These are phyloP conservation scores for Pleurotus djamor DNA, from an alignment of 768 basidiomycete species.

Conservation along the genomic window DNA sequence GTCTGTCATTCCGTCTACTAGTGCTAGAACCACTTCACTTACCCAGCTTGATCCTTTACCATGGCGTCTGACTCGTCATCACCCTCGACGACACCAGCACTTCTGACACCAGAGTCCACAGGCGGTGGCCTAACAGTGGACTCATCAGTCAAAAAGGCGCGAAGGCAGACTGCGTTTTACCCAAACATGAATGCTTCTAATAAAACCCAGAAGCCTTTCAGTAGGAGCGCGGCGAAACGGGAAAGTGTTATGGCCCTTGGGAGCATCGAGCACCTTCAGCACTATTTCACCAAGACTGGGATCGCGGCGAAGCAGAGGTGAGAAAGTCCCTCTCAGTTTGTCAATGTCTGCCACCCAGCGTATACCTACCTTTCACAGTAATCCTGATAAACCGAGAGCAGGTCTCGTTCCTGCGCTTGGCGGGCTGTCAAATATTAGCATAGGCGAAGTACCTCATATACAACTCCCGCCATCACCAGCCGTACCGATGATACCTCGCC, in stretches of 20 bases:
- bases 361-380: constrained; percentile 19
- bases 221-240: constrained; percentile 87
- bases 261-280: constrained; percentile 95
- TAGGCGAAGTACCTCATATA: constrained; percentile 43
- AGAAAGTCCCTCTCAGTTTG: constrained; percentile 21
- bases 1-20: too few species aligned
- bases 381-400: constrained; percentile 47
- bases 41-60: background rate
- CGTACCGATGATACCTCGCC: constrained; percentile 42
- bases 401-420: constrained; percentile 80
- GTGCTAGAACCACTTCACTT: too few species aligned
- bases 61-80: constrained; percentile 25
- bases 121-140: constrained; percentile 22
- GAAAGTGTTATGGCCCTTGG: constrained; percentile 93
- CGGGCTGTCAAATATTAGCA: constrained; percentile 44
- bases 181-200: constrained; percentile 68
- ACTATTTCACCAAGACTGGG: constrained; percentile 91
- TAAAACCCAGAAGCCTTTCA: constrained; percentile 83
- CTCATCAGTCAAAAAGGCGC: constrained; percentile 40
- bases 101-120: constrained; percentile 59
- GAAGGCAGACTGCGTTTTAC: constrained; percentile 76
- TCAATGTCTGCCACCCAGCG: background rate
- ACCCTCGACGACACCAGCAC: constrained; percentile 46
- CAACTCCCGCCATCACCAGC: constrained; percentile 71
- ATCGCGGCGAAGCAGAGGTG: constrained; percentile 72